phyloP scores from a whole-genome alignment of 176 grass and related monocot genomes.

The Triticum turgidum region DNA sequence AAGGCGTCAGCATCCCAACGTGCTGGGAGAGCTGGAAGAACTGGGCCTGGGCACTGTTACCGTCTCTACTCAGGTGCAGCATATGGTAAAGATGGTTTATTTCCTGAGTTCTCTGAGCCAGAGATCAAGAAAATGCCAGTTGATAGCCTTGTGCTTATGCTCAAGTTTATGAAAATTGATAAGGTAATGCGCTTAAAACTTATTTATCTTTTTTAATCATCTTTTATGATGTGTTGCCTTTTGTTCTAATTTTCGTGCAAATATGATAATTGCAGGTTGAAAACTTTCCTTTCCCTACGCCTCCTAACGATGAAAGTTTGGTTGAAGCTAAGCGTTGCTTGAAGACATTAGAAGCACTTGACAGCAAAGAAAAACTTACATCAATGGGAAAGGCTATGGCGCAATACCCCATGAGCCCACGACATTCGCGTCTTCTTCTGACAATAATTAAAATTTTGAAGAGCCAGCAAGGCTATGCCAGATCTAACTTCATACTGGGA shows the following conservation, averaged over 20 bases:
- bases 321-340: slow-evolving; percentile 83
- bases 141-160: slow-evolving; percentile 82
- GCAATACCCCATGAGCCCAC: slow-evolving; percentile 84
- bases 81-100: slow-evolving; percentile 78
- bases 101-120: slow-evolving; percentile 72
- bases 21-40: slow-evolving; percentile 83
- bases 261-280: slow-evolving; percentile 58
- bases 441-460: slow-evolving; percentile 74
- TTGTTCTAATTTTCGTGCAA: slow-evolving; percentile 5
- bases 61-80: slow-evolving; percentile 79
- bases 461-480: slow-evolving; percentile 38
- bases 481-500: slow-evolving; percentile 66
- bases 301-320: slow-evolving; percentile 68
- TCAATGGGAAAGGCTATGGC: slow-evolving; percentile 81
- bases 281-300: slow-evolving; percentile 89
- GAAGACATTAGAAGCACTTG: slow-evolving; percentile 72
- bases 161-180: slow-evolving; percentile 88
- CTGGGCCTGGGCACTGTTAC: slow-evolving; percentile 88
- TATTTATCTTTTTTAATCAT: slow-evolving; percentile 4
- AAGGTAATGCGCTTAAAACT: slow-evolving; percentile 46
- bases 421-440: slow-evolving; percentile 85
- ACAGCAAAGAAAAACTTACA: slow-evolving; percentile 56
- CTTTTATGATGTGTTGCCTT: background rate
- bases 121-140: slow-evolving; percentile 83
- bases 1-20: slow-evolving; percentile 86